Evolutionary conservation across 805 yeast species (phyloP).

Genomic region (Citeromyces nyonsensis): DNA sequence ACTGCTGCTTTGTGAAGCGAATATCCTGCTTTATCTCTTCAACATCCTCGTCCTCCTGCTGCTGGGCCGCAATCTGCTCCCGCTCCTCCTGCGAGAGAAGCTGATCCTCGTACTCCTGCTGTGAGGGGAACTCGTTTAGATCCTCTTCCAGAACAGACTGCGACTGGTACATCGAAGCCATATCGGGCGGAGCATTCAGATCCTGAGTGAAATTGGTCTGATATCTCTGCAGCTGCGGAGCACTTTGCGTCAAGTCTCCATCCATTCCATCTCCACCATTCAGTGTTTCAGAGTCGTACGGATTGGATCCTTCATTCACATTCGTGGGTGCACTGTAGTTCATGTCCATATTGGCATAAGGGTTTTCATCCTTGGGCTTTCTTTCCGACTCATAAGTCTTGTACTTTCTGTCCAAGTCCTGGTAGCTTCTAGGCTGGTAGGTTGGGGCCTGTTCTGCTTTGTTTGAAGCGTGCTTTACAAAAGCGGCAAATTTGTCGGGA

Average conservation of each 20-base stretch:
- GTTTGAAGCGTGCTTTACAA: constrained; percentile 27
- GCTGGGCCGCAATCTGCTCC: constrained; percentile 19
- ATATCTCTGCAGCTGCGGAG: not conserved
- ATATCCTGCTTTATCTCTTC: constrained; percentile 76
- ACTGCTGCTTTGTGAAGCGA: constrained; percentile 72
- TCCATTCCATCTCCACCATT: not conserved
- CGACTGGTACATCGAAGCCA: no score
- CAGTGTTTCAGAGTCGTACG: not conserved
- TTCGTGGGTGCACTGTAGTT: not conserved
- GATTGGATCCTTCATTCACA: not conserved
- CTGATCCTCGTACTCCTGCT: constrained; percentile 6
- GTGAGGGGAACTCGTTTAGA: constrained; percentile 15
- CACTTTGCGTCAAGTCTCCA: not conserved
- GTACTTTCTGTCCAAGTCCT: not conserved
- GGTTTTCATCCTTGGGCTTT: not conserved
- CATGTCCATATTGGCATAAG: not conserved
- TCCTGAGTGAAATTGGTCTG: not conserved
- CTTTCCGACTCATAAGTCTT: not conserved
- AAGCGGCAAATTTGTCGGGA: constrained; percentile 29
- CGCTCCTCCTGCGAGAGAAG: constrained; percentile 19
- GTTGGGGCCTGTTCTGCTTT: constrained; percentile 9
- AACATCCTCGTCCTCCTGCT: constrained; percentile 75
- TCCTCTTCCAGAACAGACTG: no score
- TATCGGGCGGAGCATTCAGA: constrained; percentile 5
- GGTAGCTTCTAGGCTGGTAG: constrained; percentile 11